Conservation (phyloP, 108 stramenopile genomes). For the Fragilaria crotonensis region DNA sequence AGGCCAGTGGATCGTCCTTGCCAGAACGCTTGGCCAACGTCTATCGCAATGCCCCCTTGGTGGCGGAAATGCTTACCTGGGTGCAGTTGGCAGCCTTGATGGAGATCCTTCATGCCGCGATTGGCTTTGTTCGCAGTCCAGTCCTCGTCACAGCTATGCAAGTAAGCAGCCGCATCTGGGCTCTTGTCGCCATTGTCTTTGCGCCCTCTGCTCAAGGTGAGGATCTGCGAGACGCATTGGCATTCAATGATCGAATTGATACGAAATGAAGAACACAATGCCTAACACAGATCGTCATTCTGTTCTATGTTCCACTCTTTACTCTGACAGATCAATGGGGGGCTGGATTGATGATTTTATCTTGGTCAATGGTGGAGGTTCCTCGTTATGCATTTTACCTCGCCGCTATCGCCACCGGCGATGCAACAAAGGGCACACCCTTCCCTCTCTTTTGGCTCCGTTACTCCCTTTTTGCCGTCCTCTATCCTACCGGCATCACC, state of each 20-base stretch:
- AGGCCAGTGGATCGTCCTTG: constrained; percentile 11
- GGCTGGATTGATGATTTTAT: constrained; percentile 79
- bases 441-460: constrained; percentile 95
- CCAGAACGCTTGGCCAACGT: constrained; percentile 41
- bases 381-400: constrained; percentile 95
- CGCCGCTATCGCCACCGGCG: constrained; percentile 72
- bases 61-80: constrained; percentile 32
- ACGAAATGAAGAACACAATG: neutral
- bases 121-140: constrained; percentile 90
- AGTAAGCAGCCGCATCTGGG: constrained; percentile 79
- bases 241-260: constrained; percentile 8
- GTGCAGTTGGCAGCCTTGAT: constrained; percentile 76
- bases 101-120: constrained; percentile 86
- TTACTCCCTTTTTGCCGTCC: constrained; percentile 90
- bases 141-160: constrained; percentile 89
- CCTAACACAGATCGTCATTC: neutral
- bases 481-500: constrained; percentile 93
- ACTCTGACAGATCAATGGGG: constrained; percentile 60
- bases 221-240: constrained; percentile 11
- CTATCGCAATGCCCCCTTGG: constrained; percentile 19
- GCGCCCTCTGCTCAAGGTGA: constrained; percentile 72
- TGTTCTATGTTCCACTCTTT: neutral
- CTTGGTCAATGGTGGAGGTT: constrained; percentile 87
- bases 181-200: constrained; percentile 58
- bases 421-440: constrained; percentile 82